Evolutionary conservation across 768 basidiomycete species (phyloP), one percentile per base, ranked within the genome.

Genomic region (Omphalotus guepiniiformis): DNA sequence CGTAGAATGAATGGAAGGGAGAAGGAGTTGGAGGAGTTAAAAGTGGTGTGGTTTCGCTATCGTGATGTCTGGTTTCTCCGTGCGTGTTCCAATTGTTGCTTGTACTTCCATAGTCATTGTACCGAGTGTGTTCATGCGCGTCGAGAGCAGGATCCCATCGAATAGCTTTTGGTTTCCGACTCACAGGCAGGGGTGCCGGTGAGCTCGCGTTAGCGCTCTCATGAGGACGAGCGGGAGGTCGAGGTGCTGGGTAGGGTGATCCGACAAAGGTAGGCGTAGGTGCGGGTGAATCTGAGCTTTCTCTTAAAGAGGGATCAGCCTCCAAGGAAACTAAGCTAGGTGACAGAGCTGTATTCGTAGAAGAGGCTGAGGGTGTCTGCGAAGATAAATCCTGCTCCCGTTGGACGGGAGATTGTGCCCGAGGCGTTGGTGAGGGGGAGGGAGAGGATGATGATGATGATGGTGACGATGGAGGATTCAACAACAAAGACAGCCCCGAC

Each of bases 351-450:
- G 8, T 49, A 38, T 38, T 37, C 12, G 22, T 38, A 71, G 60
- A 12, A 72, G 62, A 2, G 68, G 64, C 13, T 30, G 47, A 51
- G 47, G 44, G 57, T 26, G 32, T 56, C 57, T 35, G 49, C 28
- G 6, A 53, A 44, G 13, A 54, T 50, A 30, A 52, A 53, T 42
- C 51, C 45, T 16, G 50, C 42, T 16, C 39, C 48, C 18, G 37
- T 58, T 7, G 54, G 58, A 2, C 51, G 53, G 9, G 49, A 54
- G 6, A 48, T 18, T 13, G 39, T 39, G 9, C 19, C 29, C 26
- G 44, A 42, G 52, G 48, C 48, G 42, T 18, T 32, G 16, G 4
- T 16, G 22, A n/a, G 6, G 15, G 21, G n/a, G 39, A 53, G 53
- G 6, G 56, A 35, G 47, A 40, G 27, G 47, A 55, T 25, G 44